phyloP scores from a whole-genome alignment of 371 early-diverging fungal species.

The Mortierella sp. region DNA sequence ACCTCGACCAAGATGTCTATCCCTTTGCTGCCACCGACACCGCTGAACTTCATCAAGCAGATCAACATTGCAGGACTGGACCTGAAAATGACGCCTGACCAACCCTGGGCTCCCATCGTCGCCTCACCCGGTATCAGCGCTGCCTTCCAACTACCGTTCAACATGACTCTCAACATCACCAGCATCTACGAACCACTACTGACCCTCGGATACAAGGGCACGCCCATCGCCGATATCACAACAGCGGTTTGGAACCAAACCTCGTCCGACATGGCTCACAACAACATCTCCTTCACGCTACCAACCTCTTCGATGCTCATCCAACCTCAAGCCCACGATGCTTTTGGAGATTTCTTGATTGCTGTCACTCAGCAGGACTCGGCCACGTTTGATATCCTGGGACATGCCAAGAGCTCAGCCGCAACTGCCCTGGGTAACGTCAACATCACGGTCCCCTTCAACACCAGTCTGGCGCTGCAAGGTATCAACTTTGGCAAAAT shows the following conservation, averaged over 20 bases:
- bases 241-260: conserved; percentile 40
- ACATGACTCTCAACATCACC: conserved; percentile 37
- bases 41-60: conserved; percentile 34
- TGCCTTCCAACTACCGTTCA: conserved; percentile 39
- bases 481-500: conserved; percentile 37
- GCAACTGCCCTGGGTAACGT: conserved; percentile 32
- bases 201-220: conserved; percentile 27
- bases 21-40: conserved; percentile 34
- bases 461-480: conserved; percentile 26
- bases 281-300: conserved; percentile 34
- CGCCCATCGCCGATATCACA: conserved; percentile 30
- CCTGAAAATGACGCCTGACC: conserved; percentile 24
- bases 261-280: conserved; percentile 33
- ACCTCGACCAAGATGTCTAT: conserved; percentile 36
- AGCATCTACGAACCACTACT: conserved; percentile 27
- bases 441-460: conserved; percentile 45
- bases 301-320: conserved; percentile 34
- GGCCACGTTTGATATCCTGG: conserved; percentile 20
- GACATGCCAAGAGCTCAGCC: conserved; percentile 31
- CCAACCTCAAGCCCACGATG: conserved; percentile 19
- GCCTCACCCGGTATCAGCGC: conserved; percentile 36
- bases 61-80: conserved; percentile 26
- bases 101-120: conserved; percentile 37
- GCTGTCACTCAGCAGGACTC: conserved; percentile 27
- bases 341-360: conserved; percentile 30